A percentile compares a stretch with the other conserved stretches of the same genome.
These are phyloP conservation scores for Talaromyces rugulosus DNA, from an alignment of 2,329 filamentous ascomycete genomes.

Conservation along the genomic window DNA sequence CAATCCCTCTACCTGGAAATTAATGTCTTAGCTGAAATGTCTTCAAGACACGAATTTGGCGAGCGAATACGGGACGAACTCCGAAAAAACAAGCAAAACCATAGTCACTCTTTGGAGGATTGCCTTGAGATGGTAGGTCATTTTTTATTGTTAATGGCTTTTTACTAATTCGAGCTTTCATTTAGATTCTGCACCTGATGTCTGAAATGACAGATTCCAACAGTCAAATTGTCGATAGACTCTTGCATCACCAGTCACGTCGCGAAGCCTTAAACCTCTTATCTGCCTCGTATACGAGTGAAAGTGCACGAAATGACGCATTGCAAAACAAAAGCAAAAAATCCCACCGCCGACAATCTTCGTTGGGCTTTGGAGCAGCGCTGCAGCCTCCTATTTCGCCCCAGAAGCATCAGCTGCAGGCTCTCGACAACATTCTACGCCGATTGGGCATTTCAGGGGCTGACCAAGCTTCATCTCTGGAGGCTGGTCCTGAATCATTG, in stretches of 20 bases:
- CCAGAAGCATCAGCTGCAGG: conserved; percentile 18
- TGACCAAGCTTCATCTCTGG: neutral
- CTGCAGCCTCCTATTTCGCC: conserved; percentile 7
- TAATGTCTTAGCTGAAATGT: conserved; percentile 37
- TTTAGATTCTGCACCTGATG: conserved; percentile 30
- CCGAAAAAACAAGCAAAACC: conserved; percentile 26
- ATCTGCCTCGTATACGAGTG: conserved; percentile 26
- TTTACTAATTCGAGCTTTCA: conserved; percentile 4
- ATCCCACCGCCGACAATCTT: conserved; percentile 12
- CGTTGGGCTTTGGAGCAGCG: conserved; percentile 12
- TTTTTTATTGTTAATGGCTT: neutral
- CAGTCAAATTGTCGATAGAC: conserved; percentile 22
- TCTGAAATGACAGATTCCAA: conserved; percentile 30
- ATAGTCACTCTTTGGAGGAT: conserved; percentile 26
- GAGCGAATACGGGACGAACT: conserved; percentile 36
- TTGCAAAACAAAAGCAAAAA: conserved; percentile 15
- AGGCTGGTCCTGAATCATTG: conserved; percentile 10
- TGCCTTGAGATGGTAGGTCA: conserved; percentile 32
- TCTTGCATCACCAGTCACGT: conserved; percentile 31
- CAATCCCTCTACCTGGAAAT: conserved; percentile 39
- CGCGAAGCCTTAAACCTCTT: conserved; percentile 31
- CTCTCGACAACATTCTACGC: conserved; percentile 28
- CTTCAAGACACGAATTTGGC: conserved; percentile 39
- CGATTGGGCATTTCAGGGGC: conserved; percentile 27
- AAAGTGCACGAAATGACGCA: conserved; percentile 22